Percentiles rank a stretch among this genome's conserved stretches.
These are phyloP conservation scores for Jatropha curcas DNA, from an alignment of 345 rosid species.

Conservation along the genomic window DNA sequence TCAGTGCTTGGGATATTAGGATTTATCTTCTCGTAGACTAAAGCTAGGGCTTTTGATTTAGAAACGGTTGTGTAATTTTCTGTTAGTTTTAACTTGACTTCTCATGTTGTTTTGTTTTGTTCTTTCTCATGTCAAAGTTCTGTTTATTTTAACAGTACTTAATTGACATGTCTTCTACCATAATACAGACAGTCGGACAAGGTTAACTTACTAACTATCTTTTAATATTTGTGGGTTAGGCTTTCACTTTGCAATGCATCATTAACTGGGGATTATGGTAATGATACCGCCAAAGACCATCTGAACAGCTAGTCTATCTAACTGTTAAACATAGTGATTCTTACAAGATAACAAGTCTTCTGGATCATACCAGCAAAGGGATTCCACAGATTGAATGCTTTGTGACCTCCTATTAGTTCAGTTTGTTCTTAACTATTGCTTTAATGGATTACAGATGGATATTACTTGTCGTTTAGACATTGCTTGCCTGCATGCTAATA, in stretches of 20 bases:
- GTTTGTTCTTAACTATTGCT: background rate
- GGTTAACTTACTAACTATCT: no score
- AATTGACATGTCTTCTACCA: no score
- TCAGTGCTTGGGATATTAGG: no score
- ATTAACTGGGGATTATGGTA: constrained; percentile 2
- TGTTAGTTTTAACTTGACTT: no score
- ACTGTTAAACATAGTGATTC: background rate
- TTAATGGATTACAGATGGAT: background rate
- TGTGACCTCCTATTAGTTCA: background rate
- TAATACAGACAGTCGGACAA: no score
- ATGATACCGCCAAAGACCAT: background rate
- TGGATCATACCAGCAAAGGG: background rate
- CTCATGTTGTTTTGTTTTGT: no score
- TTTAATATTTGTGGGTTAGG: no score
- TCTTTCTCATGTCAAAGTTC: no score
- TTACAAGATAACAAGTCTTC: background rate
- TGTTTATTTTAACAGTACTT: no score
- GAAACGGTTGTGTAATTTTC: no score
- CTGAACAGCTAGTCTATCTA: background rate
- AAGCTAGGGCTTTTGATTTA: no score
- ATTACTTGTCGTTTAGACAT: background rate
- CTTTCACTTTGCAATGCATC: background rate
- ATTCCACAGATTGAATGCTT: background rate
- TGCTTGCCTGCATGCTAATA: background rate
- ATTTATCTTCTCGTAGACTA: no score